Evolutionary conservation across 768 basidiomycete genomes (phyloP), one percentile per base, ranked within the genome.

Genomic region (Russula sp.): DNA sequence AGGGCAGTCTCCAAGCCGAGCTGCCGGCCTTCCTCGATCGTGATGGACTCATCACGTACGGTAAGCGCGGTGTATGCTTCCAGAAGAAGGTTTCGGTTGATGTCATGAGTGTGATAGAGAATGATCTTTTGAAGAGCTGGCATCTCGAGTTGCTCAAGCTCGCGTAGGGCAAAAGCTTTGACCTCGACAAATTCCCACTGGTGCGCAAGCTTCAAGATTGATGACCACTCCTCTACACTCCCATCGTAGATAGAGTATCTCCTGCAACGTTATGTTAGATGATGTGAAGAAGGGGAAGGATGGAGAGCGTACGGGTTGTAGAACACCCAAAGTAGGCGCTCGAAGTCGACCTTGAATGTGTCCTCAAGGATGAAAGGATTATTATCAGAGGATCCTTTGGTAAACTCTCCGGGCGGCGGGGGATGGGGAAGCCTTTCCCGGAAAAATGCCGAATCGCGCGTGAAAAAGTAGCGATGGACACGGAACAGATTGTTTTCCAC

Each of bases 1-100:
- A 86, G 69, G 0, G 82, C 75, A 0, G 83, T 83, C 41, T 84
- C 80, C 68, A 83, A 70, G 50, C 84, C 83, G n/a, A 91, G 73
- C 38, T 73, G 72, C 3, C 73, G 69, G 41, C 81, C 84, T 60
- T 89, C 90, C 10, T 76, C 75, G 1, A 80, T 71, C 0, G 75
- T 76, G 16, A 85, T 75, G 0, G 85, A 78, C 0, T 76, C 77
- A 0, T 77, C 74, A 4, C 84, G 81, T 11, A 74, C 73, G 51
- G 83, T 83, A 0, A 89, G 73, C 0, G 73, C 68, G 20, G 77
- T 75, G 56, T 87, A 89, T 0, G 79, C 74, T 0, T 79, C 78
- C 3, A 84, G 68, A 22, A 88, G 75, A 16, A 83, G 70, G 7
- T 73, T 71, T 13, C 71, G 69, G 60, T 83, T 78, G 58, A 88